Evolutionary conservation across 2,329 filamentous ascomycete genomes (phyloP).

Genomic region (Colletotrichum musae): DNA sequence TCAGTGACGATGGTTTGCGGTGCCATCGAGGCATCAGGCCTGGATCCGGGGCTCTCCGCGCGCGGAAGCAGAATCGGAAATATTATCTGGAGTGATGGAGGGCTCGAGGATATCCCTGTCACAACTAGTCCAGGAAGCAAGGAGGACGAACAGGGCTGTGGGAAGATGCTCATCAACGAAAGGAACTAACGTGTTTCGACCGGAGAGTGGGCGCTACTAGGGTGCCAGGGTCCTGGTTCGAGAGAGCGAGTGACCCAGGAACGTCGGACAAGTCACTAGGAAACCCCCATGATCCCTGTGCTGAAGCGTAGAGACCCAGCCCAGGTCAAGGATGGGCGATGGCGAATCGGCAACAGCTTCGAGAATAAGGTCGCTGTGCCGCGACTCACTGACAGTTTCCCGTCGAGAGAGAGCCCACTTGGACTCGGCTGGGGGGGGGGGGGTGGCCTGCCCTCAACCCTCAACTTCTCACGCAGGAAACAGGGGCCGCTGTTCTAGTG

Average conservation of each 20-base stretch:
- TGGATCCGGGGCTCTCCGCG: conserved; percentile 59
- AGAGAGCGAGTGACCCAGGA: conserved; percentile 32
- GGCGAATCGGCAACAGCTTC: conserved; percentile 41
- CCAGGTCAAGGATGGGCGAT: conserved; percentile 26
- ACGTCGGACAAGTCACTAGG: conserved; percentile 41
- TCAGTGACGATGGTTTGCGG: conserved; percentile 53
- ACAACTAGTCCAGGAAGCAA: conserved; percentile 51
- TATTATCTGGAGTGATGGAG: conserved; percentile 58
- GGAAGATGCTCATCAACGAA: conserved; percentile 53
- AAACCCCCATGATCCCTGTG: conserved; percentile 40
- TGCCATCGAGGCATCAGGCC: conserved; percentile 34
- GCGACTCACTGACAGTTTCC: conserved; percentile 48
- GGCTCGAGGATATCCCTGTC: conserved; percentile 50
- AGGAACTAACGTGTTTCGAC: conserved; percentile 59
- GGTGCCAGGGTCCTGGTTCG: conserved; percentile 40
- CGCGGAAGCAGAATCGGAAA: conserved; percentile 63
- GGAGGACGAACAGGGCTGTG: conserved; percentile 55
- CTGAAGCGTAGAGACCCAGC: conserved; percentile 30
- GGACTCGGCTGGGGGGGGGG: conserved; percentile 30
- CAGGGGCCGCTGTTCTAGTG: conserved; percentile 17
- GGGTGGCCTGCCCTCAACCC: conserved; percentile 22
- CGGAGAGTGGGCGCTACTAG: conserved; percentile 51
- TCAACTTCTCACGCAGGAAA: conserved; percentile 31
- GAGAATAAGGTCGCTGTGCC: conserved; percentile 41
- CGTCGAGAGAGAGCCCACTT: conserved; percentile 46